phyloP scores from a whole-genome alignment of 1,284 basidiomycete species.

The Entoloma clypeatum region DNA sequence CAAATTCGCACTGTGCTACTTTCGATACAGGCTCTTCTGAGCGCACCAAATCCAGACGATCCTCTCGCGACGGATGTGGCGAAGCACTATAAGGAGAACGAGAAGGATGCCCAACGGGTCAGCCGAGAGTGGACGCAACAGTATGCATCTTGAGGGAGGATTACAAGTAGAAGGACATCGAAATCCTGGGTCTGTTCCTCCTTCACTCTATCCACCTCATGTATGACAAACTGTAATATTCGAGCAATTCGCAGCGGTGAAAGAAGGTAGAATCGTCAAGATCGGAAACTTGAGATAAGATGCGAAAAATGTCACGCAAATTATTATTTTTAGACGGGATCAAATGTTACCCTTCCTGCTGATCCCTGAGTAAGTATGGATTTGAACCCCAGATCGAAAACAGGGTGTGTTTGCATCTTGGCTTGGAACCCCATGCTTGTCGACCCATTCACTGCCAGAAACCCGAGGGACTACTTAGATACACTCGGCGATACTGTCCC shows the following conservation, averaged over 20 bases:
- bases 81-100: conserved; percentile 98
- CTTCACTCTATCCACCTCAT: too few relatives aligned
- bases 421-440: conserved; percentile 13
- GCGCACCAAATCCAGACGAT: conserved; percentile 97
- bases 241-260: too few relatives aligned
- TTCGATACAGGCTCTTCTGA: conserved; percentile 93
- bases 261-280: too few relatives aligned
- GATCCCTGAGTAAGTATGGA: conserved; percentile 11
- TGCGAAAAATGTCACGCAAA: conserved; percentile 12
- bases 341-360: conserved; percentile 11
- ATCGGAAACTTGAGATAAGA: conserved; percentile 14
- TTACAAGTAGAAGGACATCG: conserved; percentile 7
- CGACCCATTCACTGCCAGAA: conserved; percentile 13
- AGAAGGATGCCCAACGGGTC: conserved; percentile 86
- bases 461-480: not conserved
- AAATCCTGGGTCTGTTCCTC: too few relatives aligned
- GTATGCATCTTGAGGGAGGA: conserved; percentile 50
- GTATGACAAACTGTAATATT: too few relatives aligned
- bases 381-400: conserved; percentile 27
- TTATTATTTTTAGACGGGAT: conserved; percentile 19
- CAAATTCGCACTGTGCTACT: conserved; percentile 98
- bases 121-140: conserved; percentile 91
- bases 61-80: conserved; percentile 98
- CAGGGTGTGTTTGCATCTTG: conserved; percentile 11
- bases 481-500: too few relatives aligned